A percentile compares a stretch with the other conserved stretches of the same genome.
phyloP scores from a whole-genome alignment of 2,329 filamentous ascomycete genomes.

The Nigrograna mackinnonii region DNA sequence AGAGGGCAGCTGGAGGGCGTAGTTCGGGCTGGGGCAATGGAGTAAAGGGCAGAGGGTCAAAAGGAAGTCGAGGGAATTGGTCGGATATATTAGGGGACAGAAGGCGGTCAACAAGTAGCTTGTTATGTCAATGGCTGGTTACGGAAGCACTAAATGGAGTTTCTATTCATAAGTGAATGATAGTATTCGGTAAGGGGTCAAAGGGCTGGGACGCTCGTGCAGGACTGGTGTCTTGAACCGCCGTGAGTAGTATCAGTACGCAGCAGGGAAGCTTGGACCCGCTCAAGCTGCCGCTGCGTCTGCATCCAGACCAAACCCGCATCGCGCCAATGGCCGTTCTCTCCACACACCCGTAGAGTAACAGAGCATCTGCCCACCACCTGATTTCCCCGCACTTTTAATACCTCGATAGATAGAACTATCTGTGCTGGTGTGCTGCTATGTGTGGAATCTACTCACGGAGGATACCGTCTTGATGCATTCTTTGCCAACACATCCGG shows the following conservation, averaged over 20 bases:
- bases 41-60: no score
- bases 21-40: no score
- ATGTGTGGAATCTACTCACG: no score
- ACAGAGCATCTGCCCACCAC: constrained; percentile 3
- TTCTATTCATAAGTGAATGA: no score
- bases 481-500: no score
- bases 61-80: no score
- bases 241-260: constrained; percentile 4
- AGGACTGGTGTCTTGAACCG: constrained; percentile 12
- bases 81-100: constrained; percentile 5
- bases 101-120: constrained; percentile 14
- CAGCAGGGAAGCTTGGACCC: constrained; percentile 13
- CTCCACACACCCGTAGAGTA: no score
- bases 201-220: constrained; percentile 6
- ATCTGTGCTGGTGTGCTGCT: no score
- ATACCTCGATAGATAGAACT: no score
- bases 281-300: not conserved
- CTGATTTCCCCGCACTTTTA: constrained; percentile 17
- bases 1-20: no score
- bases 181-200: no score
- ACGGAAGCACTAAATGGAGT: constrained; percentile 7
- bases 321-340: not conserved
- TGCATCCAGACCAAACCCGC: not conserved
- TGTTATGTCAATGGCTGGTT: constrained; percentile 3
- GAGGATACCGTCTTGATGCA: no score